These are phyloP conservation scores for Aegilops umbellulata DNA, from an alignment of 176 grass and related monocot species.

Conservation along the genomic window DNA sequence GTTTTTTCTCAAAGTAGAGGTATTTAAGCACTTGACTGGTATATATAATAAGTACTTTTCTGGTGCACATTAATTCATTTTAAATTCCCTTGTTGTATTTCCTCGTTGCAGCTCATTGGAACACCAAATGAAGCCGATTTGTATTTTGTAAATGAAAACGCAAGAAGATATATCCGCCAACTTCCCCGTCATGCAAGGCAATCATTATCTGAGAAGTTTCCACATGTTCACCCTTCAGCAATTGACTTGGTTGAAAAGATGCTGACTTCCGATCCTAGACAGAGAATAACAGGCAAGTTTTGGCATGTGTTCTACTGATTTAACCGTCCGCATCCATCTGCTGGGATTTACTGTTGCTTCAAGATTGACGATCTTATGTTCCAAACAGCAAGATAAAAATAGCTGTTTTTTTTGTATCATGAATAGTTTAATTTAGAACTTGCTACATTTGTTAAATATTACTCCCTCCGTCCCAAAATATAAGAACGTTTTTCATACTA, in stretches of 20 bases:
- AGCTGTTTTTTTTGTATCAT: background rate
- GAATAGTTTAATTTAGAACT: background rate
- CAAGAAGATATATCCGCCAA: constrained; percentile 93
- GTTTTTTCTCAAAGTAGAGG: constrained; percentile 9
- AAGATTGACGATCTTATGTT: background rate
- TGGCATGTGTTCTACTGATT: constrained; percentile 2
- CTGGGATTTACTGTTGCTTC: background rate
- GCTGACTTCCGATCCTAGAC: constrained; percentile 96
- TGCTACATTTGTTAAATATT: background rate
- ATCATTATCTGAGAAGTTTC: constrained; percentile 86
- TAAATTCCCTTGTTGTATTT: constrained; percentile 18
- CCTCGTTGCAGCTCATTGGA: constrained; percentile 69
- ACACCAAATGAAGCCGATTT: constrained; percentile 88
- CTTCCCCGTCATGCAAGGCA: constrained; percentile 74
- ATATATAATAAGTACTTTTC: background rate
- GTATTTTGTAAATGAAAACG: constrained; percentile 96
- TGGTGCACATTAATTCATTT: constrained; percentile 2
- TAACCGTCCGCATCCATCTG: background rate
- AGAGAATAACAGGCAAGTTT: constrained; percentile 84
- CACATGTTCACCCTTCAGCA: constrained; percentile 81
- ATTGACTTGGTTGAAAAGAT: constrained; percentile 97
- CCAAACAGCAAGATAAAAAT: background rate
- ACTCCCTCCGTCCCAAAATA: too few relatives aligned
- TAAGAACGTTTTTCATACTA: too few relatives aligned
- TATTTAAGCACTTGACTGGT: background rate